A percentile compares a stretch with the other conserved stretches of the same genome.
These are phyloP conservation scores for Pseudogymnoascus sp. DNA, from an alignment of 2,329 filamentous ascomycete genomes.

Conservation along the genomic window DNA sequence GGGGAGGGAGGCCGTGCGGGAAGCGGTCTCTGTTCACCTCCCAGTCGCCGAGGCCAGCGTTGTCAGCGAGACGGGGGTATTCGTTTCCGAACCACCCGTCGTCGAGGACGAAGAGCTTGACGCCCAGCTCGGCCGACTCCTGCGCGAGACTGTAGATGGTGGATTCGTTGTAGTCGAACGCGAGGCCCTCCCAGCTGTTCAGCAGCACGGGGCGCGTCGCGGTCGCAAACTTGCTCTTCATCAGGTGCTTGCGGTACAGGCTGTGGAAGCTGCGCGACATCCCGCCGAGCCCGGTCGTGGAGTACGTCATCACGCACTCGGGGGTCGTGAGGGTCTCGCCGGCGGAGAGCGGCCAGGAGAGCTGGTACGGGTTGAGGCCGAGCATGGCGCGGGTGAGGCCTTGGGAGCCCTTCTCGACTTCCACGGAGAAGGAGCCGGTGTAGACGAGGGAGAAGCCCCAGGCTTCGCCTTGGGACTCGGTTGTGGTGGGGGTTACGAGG, in stretches of 20 bases:
- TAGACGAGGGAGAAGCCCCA: constrained; percentile 60
- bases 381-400: constrained; percentile 52
- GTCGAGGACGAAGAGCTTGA: constrained; percentile 56
- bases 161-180: constrained; percentile 49
- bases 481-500: constrained; percentile 46
- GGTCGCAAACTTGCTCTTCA: constrained; percentile 46
- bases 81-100: constrained; percentile 61
- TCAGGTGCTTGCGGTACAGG: constrained; percentile 53
- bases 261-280: constrained; percentile 56
- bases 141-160: constrained; percentile 47
- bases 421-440: constrained; percentile 52
- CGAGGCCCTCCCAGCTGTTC: constrained; percentile 59
- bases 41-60: background rate
- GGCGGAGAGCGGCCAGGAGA: constrained; percentile 48
- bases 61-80: constrained; percentile 31
- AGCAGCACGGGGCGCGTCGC: constrained; percentile 47
- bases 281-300: constrained; percentile 47
- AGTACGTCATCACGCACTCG: constrained; percentile 55
- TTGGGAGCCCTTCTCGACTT: constrained; percentile 55
- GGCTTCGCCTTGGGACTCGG: constrained; percentile 51
- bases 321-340: constrained; percentile 52
- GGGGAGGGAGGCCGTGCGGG: background rate
- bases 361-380: constrained; percentile 52
- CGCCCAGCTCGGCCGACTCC: constrained; percentile 49
- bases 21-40: background rate